A percentile compares a stretch with the other conserved stretches of the same genome.
Evolutionary conservation across 305 asterid species (phyloP).

Genomic region (Coffea humblotiana): DNA sequence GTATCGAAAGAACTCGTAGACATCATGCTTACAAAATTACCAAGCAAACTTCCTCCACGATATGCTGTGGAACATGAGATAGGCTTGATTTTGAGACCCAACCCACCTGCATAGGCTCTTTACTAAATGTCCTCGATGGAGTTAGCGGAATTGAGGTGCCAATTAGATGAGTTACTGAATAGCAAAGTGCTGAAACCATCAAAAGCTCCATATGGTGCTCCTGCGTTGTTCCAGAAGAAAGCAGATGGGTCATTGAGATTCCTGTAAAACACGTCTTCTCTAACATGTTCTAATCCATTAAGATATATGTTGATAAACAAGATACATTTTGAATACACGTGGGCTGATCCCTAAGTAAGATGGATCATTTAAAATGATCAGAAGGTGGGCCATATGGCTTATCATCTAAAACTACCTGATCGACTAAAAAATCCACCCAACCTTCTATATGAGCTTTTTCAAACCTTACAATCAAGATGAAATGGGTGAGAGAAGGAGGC

Average conservation of each 20-base stretch:
- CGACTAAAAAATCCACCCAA: no score
- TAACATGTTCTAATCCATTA: no score
- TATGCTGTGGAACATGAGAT: constrained; percentile 2
- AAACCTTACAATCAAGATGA: no score
- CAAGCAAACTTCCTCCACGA: background rate
- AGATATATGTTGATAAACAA: no score
- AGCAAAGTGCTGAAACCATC: background rate
- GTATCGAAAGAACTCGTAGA: background rate
- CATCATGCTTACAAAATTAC: background rate
- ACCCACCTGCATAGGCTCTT: background rate
- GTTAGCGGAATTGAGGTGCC: background rate
- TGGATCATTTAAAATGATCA: no score
- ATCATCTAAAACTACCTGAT: no score
- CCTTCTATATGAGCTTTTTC: no score
- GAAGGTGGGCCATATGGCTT: no score
- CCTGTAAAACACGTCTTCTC: no score
- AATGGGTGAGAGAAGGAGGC: no score
- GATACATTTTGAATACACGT: no score
- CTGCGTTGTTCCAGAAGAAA: background rate
- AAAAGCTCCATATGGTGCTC: background rate
- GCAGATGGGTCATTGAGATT: background rate
- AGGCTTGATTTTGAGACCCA: background rate
- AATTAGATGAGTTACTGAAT: background rate
- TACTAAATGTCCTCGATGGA: background rate
- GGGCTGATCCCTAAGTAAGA: no score